Conservation (phyloP, 192 early-diverging fungal genomes). For the Spinellus fusiger region DNA sequence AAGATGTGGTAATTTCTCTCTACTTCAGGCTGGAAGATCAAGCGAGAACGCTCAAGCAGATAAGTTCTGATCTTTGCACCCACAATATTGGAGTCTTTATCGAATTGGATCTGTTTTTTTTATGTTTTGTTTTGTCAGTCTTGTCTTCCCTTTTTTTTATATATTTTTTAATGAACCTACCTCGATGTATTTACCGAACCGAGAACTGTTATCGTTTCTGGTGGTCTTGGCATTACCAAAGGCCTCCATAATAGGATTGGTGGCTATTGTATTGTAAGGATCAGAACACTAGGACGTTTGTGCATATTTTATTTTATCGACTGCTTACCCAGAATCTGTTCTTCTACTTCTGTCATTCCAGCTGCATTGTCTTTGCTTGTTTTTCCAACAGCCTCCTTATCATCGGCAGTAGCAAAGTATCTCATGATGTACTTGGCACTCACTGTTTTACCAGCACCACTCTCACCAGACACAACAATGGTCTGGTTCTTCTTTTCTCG, state of each 20-base stretch:
- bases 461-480: conserved; percentile 96
- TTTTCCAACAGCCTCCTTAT: conserved; percentile 45
- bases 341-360: conserved; percentile 68
- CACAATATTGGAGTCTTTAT: conserved; percentile 75
- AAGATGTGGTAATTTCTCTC: conserved; percentile 99
- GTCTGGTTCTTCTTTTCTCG: conserved; percentile 92
- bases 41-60: conserved; percentile 89
- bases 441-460: conserved; percentile 96
- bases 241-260: conserved; percentile 98
- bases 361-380: conserved; percentile 33
- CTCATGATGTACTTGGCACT: conserved; percentile 97
- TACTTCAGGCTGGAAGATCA: conserved; percentile 87
- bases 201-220: conserved; percentile 96
- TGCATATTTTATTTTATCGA: neutral
- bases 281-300: neutral
- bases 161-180: conserved; percentile 7
- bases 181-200: conserved; percentile 98
- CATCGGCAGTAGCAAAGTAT: conserved; percentile 84
- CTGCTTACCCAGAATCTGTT: conserved; percentile 63
- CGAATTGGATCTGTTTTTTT: conserved; percentile 72
- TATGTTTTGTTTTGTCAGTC: too few species aligned
- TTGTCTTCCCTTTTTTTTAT: neutral
- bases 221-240: conserved; percentile 99
- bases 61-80: conserved; percentile 96
- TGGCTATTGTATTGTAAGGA: conserved; percentile 46